These are phyloP conservation scores for Pseudogymnoascus verrucosus DNA, from an alignment of 2,329 filamentous ascomycete species.

Conservation along the genomic window DNA sequence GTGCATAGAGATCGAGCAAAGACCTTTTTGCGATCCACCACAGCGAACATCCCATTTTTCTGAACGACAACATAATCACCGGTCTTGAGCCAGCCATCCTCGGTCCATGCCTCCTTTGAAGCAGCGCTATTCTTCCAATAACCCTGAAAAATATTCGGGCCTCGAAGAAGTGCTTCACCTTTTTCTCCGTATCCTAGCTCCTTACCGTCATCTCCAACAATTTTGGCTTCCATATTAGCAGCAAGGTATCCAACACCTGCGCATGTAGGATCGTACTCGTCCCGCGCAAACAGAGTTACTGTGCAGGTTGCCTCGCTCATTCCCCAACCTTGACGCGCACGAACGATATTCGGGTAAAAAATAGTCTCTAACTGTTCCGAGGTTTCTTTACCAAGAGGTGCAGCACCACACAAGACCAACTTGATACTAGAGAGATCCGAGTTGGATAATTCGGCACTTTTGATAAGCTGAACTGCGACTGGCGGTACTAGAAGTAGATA, in stretches of 20 bases:
- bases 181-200: conserved; percentile 44
- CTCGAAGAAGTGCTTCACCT: conserved; percentile 67
- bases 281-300: conserved; percentile 55
- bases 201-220: conserved; percentile 49
- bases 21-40: conserved; percentile 29
- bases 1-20: no score
- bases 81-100: conserved; percentile 12
- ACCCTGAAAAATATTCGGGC: conserved; percentile 64
- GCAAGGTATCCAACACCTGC: conserved; percentile 56
- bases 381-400: conserved; percentile 48
- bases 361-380: neutral
- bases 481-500: conserved; percentile 63
- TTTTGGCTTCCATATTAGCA: conserved; percentile 60
- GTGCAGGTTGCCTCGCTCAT: conserved; percentile 81
- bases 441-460: conserved; percentile 56
- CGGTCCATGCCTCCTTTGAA: no score
- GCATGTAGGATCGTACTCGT: conserved; percentile 33
- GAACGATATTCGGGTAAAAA: neutral
- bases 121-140: conserved; percentile 58
- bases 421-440: conserved; percentile 63
- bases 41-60: conserved; percentile 31
- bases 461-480: conserved; percentile 63
- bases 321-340: conserved; percentile 62
- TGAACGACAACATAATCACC: conserved; percentile 35
- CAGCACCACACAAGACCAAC: conserved; percentile 55